A percentile compares a stretch with the other conserved stretches of the same genome.
Conservation (phyloP, 23 red algal genomes). For the Agarophyton chilense region DNA sequence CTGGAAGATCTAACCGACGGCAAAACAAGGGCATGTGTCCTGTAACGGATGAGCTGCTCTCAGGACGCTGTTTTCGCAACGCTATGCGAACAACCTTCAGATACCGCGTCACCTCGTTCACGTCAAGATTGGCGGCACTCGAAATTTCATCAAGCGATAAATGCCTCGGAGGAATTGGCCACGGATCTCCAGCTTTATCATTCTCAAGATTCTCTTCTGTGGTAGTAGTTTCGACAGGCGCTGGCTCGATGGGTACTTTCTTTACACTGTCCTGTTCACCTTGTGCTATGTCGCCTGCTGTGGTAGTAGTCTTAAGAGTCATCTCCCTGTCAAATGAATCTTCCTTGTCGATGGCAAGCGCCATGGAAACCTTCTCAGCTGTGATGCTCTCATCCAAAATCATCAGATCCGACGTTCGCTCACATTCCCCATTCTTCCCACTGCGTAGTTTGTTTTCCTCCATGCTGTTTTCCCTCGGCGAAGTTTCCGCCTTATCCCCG, state of each 20-base stretch:
- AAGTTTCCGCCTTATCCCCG: background rate
- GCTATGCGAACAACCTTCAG: slow-evolving; percentile 56
- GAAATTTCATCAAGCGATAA: slow-evolving; percentile 60
- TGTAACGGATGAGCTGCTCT: slow-evolving; percentile 60
- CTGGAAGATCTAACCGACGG: slow-evolving; percentile 43
- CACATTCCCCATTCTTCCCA: background rate
- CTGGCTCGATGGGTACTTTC: background rate
- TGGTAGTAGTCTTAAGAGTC: background rate
- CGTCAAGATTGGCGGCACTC: slow-evolving; percentile 61
- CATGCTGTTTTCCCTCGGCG: background rate
- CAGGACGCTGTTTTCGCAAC: slow-evolving; percentile 54
- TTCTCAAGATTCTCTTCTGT: background rate
- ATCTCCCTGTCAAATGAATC: background rate
- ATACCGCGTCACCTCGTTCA: slow-evolving; percentile 41
- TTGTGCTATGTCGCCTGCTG: background rate
- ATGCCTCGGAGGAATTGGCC: slow-evolving; percentile 44
- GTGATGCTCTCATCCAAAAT: slow-evolving; percentile 16
- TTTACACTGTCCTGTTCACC: background rate
- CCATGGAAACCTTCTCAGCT: slow-evolving; percentile 18
- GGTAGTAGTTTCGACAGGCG: background rate
- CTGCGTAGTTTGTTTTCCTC: background rate
- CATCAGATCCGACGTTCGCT: background rate
- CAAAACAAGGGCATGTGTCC: slow-evolving; percentile 72
- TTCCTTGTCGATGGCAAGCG: background rate
- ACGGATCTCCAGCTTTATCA: background rate